Evolutionary conservation across 1,284 basidiomycete genomes (phyloP).

Genomic region (Butyriboletus appendiculatus): DNA sequence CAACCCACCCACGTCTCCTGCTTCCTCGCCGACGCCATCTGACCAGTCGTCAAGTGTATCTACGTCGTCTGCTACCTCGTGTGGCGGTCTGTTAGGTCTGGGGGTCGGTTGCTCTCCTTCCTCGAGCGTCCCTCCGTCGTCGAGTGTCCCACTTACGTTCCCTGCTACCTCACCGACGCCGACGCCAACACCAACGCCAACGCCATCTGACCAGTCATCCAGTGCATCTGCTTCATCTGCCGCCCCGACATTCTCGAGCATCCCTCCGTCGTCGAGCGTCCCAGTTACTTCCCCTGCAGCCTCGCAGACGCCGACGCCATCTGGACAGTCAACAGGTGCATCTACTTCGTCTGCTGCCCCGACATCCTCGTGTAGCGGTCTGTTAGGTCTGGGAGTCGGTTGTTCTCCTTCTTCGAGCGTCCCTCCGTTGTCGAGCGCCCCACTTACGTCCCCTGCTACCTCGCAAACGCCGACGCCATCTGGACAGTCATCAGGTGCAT

Average conservation of each 20-base stretch:
- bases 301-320: too few relatives aligned
- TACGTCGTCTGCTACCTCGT: not conserved
- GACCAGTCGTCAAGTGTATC: not conserved
- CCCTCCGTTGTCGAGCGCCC: constrained; percentile 2
- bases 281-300: constrained; percentile 1
- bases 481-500: not conserved
- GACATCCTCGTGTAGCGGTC: not conserved
- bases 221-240: not conserved
- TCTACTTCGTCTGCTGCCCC: too few relatives aligned
- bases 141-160: not conserved
- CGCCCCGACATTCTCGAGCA: constrained; percentile 8
- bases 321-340: not conserved
- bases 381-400: constrained; percentile 8
- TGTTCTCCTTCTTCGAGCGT: constrained; percentile 17
- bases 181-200: too few relatives aligned
- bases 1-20: not conserved
- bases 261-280: constrained; percentile 11
- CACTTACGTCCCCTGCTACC: not conserved
- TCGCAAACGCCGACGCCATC: not conserved
- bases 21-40: not conserved
- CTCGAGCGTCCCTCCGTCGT: constrained; percentile 13
- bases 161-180: not conserved
- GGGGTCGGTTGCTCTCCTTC: constrained; percentile 14
- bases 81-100: constrained; percentile 13
- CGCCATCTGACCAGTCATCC: not conserved